Evolutionary conservation across 225 moss, liverwort and hornwort species (phyloP).

Genomic region (Polytrichum commune): DNA sequence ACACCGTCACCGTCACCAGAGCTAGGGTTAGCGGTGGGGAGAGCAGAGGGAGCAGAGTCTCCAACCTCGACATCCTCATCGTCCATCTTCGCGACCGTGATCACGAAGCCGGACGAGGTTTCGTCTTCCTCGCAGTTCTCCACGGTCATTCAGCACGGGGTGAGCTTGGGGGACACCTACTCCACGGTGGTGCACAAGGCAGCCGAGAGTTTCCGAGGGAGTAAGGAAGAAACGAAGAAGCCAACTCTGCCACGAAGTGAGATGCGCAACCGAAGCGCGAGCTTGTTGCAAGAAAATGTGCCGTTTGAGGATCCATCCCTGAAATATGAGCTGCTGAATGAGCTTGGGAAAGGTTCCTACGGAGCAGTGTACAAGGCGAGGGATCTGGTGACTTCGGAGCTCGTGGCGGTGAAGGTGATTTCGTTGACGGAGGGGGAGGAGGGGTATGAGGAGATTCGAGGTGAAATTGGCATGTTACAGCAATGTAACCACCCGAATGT

Average conservation of each 20-base stretch:
- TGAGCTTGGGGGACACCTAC: constrained; percentile 41
- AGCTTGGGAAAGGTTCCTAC: constrained; percentile 95
- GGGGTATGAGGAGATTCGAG: constrained; percentile 97
- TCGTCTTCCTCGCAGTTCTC: constrained; percentile 65
- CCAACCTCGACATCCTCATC: constrained; percentile 41
- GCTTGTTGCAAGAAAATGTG: constrained; percentile 67
- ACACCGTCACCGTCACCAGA: too few species aligned
- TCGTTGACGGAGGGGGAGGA: constrained; percentile 97
- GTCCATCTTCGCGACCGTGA: constrained; percentile 80
- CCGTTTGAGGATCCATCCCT: constrained; percentile 80
- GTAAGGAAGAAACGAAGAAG: constrained; percentile 23
- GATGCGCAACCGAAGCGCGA: constrained; percentile 54
- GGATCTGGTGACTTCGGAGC: constrained; percentile 84
- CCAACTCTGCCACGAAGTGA: constrained; percentile 15
- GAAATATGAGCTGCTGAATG: constrained; percentile 91
- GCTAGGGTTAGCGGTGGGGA: constrained; percentile 2
- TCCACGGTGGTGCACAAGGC: constrained; percentile 63
- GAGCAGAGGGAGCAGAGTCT: constrained; percentile 1
- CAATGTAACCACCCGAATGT: constrained; percentile 99
- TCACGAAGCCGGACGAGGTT: constrained; percentile 62
- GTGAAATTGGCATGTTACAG: constrained; percentile 97
- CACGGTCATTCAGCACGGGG: constrained; percentile 68
- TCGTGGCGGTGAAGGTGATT: constrained; percentile 98
- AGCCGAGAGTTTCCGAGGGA: constrained; percentile 48
- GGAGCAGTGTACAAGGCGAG: constrained; percentile 99